A percentile compares a stretch with the other conserved stretches of the same genome.
These are phyloP conservation scores for Xylaria sp. DNA, from an alignment of 2,329 filamentous ascomycete genomes.

Conservation along the genomic window DNA sequence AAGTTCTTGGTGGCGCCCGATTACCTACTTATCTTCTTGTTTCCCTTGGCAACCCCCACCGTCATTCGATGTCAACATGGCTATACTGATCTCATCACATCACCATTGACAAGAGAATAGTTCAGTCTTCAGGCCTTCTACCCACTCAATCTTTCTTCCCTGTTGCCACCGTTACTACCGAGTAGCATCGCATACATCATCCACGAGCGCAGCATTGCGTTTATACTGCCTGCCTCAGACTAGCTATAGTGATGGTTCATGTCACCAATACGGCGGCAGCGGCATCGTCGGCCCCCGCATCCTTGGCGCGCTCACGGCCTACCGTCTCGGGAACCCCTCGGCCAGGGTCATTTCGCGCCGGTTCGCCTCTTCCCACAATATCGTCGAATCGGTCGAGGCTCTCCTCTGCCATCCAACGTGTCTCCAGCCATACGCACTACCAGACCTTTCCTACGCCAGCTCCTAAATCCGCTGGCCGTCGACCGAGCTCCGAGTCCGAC, in stretches of 20 bases:
- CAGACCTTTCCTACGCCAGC: constrained; percentile 84
- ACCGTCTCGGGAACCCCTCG: constrained; percentile 36
- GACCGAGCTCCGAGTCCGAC: constrained; percentile 49
- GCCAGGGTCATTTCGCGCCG: constrained; percentile 49
- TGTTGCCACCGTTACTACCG: not conserved
- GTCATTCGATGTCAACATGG: constrained; percentile 21
- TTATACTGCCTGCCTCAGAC: not conserved
- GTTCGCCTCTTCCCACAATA: constrained; percentile 48
- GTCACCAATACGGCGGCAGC: constrained; percentile 39
- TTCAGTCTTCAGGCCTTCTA: not conserved
- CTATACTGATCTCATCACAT: constrained; percentile 18
- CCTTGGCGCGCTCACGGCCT: constrained; percentile 38
- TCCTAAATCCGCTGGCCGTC: constrained; percentile 70
- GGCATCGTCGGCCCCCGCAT: constrained; percentile 31
- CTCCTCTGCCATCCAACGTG: constrained; percentile 44
- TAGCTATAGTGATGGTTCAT: constrained; percentile 40
- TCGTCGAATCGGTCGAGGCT: constrained; percentile 30
- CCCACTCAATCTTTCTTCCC: not conserved
- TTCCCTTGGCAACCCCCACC: constrained; percentile 13
- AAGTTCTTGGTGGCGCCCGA: not conserved
- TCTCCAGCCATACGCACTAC: constrained; percentile 69
- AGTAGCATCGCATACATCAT: not conserved
- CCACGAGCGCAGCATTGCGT: too few species aligned
- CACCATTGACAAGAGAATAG: constrained; percentile 3
- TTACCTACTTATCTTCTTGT: not conserved